Conservation (phyloP, 129 eudicot genomes). For the Deinandra increscens region DNA sequence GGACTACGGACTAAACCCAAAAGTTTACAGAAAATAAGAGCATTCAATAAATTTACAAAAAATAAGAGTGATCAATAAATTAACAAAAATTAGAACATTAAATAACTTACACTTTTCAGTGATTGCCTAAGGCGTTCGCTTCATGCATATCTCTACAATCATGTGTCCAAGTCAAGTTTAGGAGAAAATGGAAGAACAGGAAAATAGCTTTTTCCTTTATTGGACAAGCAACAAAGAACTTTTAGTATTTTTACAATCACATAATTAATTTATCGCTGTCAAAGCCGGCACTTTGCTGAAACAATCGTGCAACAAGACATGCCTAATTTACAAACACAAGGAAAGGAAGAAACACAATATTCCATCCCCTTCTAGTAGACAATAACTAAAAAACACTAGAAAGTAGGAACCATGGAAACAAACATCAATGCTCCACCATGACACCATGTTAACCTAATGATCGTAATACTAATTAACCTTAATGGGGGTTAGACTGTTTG, state of each 20-base stretch:
- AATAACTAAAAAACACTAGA: neutral
- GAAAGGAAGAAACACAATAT: neutral
- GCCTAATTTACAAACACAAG: neutral
- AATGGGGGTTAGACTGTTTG: neutral
- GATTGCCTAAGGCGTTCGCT: neutral
- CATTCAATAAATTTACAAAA: too few species aligned
- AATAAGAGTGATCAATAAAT: too few species aligned
- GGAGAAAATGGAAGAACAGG: neutral
- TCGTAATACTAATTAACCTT: neutral
- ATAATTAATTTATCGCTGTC: neutral
- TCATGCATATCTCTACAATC: neutral
- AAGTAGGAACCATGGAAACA: neutral
- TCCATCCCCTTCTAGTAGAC: neutral
- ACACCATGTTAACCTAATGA: neutral
- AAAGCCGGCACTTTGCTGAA: neutral
- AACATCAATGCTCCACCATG: neutral
- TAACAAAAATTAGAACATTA: neutral
- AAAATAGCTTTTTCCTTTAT: neutral
- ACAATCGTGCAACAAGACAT: neutral
- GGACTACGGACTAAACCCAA: too few species aligned
- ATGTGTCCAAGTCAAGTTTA: neutral
- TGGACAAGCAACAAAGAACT: neutral
- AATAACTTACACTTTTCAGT: neutral
- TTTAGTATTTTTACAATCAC: neutral
- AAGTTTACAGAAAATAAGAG: too few species aligned